Evolutionary conservation across 768 basidiomycete species (phyloP).

Genomic region (Mycena polygramma): DNA sequence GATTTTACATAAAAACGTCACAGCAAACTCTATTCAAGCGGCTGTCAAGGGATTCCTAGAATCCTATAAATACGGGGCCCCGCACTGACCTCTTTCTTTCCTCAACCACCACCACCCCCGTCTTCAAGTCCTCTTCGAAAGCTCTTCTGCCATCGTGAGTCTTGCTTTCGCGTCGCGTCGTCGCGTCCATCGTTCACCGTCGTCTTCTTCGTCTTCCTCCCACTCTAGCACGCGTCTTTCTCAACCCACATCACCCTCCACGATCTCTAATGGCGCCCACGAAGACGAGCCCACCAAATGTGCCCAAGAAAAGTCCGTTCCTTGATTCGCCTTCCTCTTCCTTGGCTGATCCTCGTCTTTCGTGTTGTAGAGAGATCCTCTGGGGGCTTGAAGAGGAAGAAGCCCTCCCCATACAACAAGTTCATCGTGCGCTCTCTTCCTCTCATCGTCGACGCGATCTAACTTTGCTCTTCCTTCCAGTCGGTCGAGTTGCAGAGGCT

Average conservation of each 20-base stretch:
- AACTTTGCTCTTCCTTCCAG: neutral
- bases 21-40: conserved; percentile 49
- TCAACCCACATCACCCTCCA: conserved; percentile 35
- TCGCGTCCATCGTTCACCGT: conserved; percentile 13
- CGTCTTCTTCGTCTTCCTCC: conserved; percentile 32
- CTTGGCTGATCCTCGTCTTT: conserved; percentile 35
- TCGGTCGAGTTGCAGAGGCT: neutral
- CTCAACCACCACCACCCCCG: conserved; percentile 55
- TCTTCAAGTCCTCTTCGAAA: conserved; percentile 20
- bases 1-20: conserved; percentile 27
- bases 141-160: conserved; percentile 21
- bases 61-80: conserved; percentile 39
- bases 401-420: conserved; percentile 82
- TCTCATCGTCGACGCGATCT: neutral
- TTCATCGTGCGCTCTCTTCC: conserved; percentile 64
- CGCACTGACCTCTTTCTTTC: conserved; percentile 53
- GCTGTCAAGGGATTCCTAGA: conserved; percentile 19
- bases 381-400: conserved; percentile 63
- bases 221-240: conserved; percentile 16
- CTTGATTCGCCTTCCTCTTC: conserved; percentile 33
- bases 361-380: conserved; percentile 62
- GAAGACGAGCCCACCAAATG: conserved; percentile 55
- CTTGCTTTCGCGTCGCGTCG: conserved; percentile 1
- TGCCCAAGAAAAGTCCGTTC: conserved; percentile 68
- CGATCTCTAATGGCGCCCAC: conserved; percentile 52